A percentile compares a stretch with the other conserved stretches of the same genome.
phyloP scores from a whole-genome alignment of 140 eudicot species.

The Flaveria floridana region DNA sequence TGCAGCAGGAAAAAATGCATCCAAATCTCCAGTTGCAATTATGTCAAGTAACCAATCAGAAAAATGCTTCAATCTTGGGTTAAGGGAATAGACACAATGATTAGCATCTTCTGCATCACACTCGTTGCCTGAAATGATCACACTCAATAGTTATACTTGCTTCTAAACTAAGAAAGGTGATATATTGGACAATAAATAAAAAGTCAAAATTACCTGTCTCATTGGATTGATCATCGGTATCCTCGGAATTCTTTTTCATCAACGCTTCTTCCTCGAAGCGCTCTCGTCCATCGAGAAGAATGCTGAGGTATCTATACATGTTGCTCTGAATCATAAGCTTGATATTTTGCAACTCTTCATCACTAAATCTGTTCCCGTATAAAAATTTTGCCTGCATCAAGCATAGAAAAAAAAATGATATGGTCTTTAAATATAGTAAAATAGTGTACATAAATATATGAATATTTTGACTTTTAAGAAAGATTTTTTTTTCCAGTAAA shows the following conservation, averaged over 20 bases:
- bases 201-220: slow-evolving; percentile 47
- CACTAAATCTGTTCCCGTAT: slow-evolving; percentile 67
- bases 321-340: slow-evolving; percentile 96
- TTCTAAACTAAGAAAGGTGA: not conserved
- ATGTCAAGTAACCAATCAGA: slow-evolving; percentile 97
- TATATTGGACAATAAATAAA: not conserved
- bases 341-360: slow-evolving; percentile 74
- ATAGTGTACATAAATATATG: not conserved
- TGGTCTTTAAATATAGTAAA: slow-evolving; percentile 19
- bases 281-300: slow-evolving; percentile 88
- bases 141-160: not conserved
- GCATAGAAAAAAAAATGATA: not conserved
- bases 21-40: slow-evolving; percentile 91
- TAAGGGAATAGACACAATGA: slow-evolving; percentile 57
- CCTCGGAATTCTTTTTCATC: slow-evolving; percentile 35
- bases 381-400: slow-evolving; percentile 71
- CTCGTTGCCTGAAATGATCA: slow-evolving; percentile 46
- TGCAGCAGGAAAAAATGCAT: slow-evolving; percentile 94
- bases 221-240: slow-evolving; percentile 26
- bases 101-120: slow-evolving; percentile 43
- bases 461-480: not conserved
- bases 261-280: slow-evolving; percentile 87
- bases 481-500: not conserved
- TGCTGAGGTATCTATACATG: slow-evolving; percentile 83
- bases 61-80: slow-evolving; percentile 80